Base-by-base conservation (phyloP, 805 yeast species). In the Candida qinlingensis region DNA sequence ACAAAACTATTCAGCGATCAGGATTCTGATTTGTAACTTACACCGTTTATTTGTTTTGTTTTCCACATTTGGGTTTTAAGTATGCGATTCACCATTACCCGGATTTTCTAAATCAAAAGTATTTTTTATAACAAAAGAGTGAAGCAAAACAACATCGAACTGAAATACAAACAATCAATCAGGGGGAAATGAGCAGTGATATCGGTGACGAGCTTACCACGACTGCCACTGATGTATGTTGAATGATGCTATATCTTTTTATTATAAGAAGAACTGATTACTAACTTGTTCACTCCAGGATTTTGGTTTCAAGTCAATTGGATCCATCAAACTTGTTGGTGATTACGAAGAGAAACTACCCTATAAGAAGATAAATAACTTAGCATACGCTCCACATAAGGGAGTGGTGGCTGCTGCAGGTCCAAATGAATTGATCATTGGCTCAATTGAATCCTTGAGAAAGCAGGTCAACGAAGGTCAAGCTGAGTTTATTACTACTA, bases 281-380 rank as follows among this genome's bases (percentile, higher is more conserved):
- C 56, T 58, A 50, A 52, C 55, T n/a, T 3, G 28, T 2, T 1
- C n/a, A 25, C 9, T 41, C n/a, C 39, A 61, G 64, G 75, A 72
- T 53, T 66, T 72, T 50, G 79, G 79, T 6, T 76, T 74, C 63
- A 73, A 67, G 51, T 56, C 65, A 34, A 38, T 71, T 8, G 73
- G 71, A 12, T 50, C 56, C 10, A 55, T 54, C 10, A 59, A 70
- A 34, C 55, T 74, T 19, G 72, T 70, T n/a, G 50, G 66, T 5
- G 59, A 51, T 10, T 68, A 61, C 44, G 56, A 63, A 12, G 77
- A 74, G 53, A 53, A 49, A 19, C 47, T 61, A 45, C 75, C 68
- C 13, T 73, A 52, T 62, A 66, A 62, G 45, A 62, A 49, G 30
- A 48, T 63, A 39, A 66, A 65, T 25, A 68, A 74, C 44, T 59